These are phyloP conservation scores for Colletotrichum graminicola DNA, from an alignment of 2,329 filamentous ascomycete genomes.

Conservation along the genomic window DNA sequence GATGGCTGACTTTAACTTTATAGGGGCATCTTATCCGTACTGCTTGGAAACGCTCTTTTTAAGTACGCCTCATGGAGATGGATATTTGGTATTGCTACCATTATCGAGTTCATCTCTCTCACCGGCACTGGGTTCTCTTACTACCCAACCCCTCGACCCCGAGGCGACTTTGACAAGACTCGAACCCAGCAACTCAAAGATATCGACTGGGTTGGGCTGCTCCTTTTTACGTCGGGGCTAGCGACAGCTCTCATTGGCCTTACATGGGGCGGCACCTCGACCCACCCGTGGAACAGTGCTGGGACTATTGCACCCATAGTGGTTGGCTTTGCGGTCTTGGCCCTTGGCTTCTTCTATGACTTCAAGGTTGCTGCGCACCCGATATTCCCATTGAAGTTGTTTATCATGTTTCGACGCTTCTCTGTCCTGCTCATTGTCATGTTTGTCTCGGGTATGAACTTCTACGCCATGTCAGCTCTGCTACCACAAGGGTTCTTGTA, in stretches of 20 bases:
- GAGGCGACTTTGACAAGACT: slow-evolving; percentile 48
- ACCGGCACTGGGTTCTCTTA: slow-evolving; percentile 47
- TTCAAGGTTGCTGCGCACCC: slow-evolving; percentile 44
- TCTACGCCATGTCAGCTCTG: slow-evolving; percentile 47
- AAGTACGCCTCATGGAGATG: slow-evolving; percentile 49
- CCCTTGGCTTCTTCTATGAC: slow-evolving; percentile 44
- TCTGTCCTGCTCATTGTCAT: slow-evolving; percentile 48
- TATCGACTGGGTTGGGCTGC: slow-evolving; percentile 48
- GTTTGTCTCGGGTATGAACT: slow-evolving; percentile 51
- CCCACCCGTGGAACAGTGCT: slow-evolving; percentile 40
- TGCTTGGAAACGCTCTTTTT: slow-evolving; percentile 47
- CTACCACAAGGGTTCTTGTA: slow-evolving; percentile 48
- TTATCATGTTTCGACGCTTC: slow-evolving; percentile 48
- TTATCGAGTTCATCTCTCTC: slow-evolving; percentile 45
- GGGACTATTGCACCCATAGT: slow-evolving; percentile 42
- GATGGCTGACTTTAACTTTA: slow-evolving; percentile 36
- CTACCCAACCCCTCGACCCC: slow-evolving; percentile 45
- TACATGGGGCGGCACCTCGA: slow-evolving; percentile 42
- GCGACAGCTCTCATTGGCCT: slow-evolving; percentile 44
- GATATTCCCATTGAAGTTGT: slow-evolving; percentile 47
- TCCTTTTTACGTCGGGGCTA: slow-evolving; percentile 44
- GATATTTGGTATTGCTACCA: slow-evolving; percentile 47
- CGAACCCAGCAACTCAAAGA: slow-evolving; percentile 48
- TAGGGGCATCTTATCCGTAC: slow-evolving; percentile 46
- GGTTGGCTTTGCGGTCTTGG: slow-evolving; percentile 42